These are phyloP conservation scores for Trapa incisa DNA, from an alignment of 345 rosid species.

Conservation along the genomic window DNA sequence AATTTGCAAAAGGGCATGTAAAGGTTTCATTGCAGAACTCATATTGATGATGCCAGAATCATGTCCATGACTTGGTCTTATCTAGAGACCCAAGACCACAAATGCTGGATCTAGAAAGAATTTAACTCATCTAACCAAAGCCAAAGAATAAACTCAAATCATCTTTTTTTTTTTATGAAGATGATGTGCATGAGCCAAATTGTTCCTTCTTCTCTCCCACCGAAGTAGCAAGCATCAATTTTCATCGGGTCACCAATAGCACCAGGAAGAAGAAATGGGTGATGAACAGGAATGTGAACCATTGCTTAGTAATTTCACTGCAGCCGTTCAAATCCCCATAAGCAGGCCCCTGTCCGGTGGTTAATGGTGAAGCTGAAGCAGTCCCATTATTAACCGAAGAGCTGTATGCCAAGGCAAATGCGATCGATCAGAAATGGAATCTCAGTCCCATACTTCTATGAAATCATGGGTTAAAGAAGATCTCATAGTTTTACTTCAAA, in stretches of 20 bases:
- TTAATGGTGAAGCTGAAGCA: conserved; percentile 22
- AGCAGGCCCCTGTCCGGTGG: conserved; percentile 28
- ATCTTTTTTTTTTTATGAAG: too few species aligned
- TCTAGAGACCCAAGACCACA: background rate
- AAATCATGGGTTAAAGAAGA: background rate
- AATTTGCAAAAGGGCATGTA: background rate
- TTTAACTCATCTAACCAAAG: background rate
- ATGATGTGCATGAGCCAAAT: background rate
- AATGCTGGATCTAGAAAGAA: background rate
- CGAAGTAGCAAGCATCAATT: background rate
- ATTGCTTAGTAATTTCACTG: conserved; percentile 13
- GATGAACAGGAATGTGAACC: conserved; percentile 16
- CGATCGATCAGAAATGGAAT: background rate
- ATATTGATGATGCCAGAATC: background rate
- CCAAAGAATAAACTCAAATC: background rate
- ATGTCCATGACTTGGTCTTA: background rate
- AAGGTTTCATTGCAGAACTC: background rate
- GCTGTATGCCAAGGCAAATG: conserved; percentile 22
- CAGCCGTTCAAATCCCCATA: conserved; percentile 38
- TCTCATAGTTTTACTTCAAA: background rate
- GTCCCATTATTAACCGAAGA: conserved; percentile 33
- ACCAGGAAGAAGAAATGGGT: conserved; percentile 9
- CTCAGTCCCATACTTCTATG: background rate
- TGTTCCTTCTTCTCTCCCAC: background rate
- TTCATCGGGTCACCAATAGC: background rate